These are phyloP conservation scores for Stramenopiles sp. DNA, from an alignment of 352 stramenopile genomes.

Conservation along the genomic window DNA sequence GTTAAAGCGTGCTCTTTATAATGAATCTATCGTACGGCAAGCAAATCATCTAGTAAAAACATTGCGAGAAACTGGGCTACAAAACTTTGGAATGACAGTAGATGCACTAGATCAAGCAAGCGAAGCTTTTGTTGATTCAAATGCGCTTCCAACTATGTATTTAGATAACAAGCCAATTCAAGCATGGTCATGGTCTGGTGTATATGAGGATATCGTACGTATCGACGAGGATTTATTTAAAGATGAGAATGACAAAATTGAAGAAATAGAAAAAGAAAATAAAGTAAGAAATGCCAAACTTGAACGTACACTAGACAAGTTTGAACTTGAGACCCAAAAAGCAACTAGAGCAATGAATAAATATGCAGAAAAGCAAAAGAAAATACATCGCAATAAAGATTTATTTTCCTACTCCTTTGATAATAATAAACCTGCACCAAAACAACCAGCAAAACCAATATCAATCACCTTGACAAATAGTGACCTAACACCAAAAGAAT, in stretches of 20 bases:
- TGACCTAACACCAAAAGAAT: neutral
- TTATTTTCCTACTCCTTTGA: neutral
- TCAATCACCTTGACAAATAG: neutral
- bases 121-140: neutral
- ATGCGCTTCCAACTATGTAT: neutral
- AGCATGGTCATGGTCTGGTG: neutral
- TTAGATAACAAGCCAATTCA: neutral
- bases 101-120: slow-evolving; percentile 5
- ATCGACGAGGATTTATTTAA: neutral
- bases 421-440: neutral
- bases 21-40: neutral
- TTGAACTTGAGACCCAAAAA: neutral
- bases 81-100: neutral
- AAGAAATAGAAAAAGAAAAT: neutral
- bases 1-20: neutral
- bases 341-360: neutral
- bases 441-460: neutral
- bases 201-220: neutral
- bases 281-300: neutral
- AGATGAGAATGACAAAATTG: neutral
- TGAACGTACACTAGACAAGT: neutral
- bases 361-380: neutral
- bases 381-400: neutral
- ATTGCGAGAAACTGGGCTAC: neutral
- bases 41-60: neutral